A percentile compares a stretch with the other conserved stretches of the same genome.
Evolutionary conservation across 2,329 filamentous ascomycete species (phyloP).

Genomic region (Fusarium austroafricanum): DNA sequence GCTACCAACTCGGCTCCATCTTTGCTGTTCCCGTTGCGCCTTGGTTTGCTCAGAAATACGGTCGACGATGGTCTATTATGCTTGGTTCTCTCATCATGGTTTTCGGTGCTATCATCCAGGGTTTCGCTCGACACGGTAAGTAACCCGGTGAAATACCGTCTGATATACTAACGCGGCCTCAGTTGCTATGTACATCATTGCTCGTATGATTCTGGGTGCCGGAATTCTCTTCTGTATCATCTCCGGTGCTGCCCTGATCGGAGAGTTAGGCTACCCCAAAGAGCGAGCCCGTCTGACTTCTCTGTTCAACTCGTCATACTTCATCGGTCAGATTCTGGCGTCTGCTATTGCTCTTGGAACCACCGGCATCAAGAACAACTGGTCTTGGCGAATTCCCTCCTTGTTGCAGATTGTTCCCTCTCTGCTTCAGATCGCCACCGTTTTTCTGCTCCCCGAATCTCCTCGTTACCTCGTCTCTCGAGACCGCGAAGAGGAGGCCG

Average conservation of each 20-base stretch:
- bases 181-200: constrained; percentile 70
- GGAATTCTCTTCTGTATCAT: constrained; percentile 72
- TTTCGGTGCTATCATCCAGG: constrained; percentile 66
- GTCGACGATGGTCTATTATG: constrained; percentile 63
- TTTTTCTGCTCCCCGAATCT: constrained; percentile 51
- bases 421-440: constrained; percentile 53
- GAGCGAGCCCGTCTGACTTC: constrained; percentile 64
- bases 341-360: constrained; percentile 62
- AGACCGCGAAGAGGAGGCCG: constrained; percentile 50
- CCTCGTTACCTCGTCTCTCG: constrained; percentile 50
- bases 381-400: constrained; percentile 55
- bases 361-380: constrained; percentile 49
- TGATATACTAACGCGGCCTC: not conserved
- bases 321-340: constrained; percentile 63
- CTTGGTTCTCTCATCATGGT: constrained; percentile 66
- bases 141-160: accelerated
- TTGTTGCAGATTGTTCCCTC: constrained; percentile 58
- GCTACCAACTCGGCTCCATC: constrained; percentile 67
- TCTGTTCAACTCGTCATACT: constrained; percentile 60
- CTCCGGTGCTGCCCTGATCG: constrained; percentile 67
- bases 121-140: constrained; percentile 58
- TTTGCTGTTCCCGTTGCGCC: constrained; percentile 65
- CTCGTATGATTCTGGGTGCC: constrained; percentile 69
- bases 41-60: constrained; percentile 61
- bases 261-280: constrained; percentile 70